Evolutionary conservation across 2,329 filamentous ascomycete species (phyloP), one percentile per base, ranked within the genome.

Genomic region (Fusarium sp.): DNA sequence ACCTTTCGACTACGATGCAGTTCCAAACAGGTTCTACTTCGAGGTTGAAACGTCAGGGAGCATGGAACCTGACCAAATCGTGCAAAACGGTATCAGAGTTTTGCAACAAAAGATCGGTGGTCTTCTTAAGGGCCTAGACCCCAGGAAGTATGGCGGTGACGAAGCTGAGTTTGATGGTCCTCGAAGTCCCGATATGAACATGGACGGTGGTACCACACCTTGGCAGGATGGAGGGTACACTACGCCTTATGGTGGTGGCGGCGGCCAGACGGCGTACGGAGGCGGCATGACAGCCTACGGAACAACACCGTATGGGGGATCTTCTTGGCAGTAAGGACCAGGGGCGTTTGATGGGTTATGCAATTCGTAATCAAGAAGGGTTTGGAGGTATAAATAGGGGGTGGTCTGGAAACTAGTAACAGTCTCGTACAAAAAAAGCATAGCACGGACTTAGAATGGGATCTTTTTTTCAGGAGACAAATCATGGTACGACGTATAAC

Each of bases 21-120:
- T 92, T 28, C 96, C 96, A 10, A 88, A 87, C 70, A 90, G 90
- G 75, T 99, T 98, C 87, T 99, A 98, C 86, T 93, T 96, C 79
- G 95, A 98, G 79, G 92, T 99, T 52, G 96, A 99, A 83, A 92
- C 93, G 52, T 92, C 93, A 42, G 96, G 96, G 41, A 94, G 92
- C 77, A 90, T 98, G 69, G 94, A 96, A 36, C 96, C 96, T 0
- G 96, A 99, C 79, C 89, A 91, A 71, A 96, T 98, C 77, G 91
- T 99, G 58, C 92, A 95, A 78, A 91, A 94, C 78, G 95, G 95
- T 39, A 97, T 99, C 82, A 91, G 93, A 73, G 92, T 94, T 34
- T 86, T 99, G 63, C 96, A 98, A 82, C 90, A 93, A 75, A 99
- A 99, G 85, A 89, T 99, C 41, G 96, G 95, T 6, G 88, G 88